These are phyloP conservation scores for Nidularia sp. DNA, from an alignment of 768 basidiomycete genomes.

Conservation along the genomic window DNA sequence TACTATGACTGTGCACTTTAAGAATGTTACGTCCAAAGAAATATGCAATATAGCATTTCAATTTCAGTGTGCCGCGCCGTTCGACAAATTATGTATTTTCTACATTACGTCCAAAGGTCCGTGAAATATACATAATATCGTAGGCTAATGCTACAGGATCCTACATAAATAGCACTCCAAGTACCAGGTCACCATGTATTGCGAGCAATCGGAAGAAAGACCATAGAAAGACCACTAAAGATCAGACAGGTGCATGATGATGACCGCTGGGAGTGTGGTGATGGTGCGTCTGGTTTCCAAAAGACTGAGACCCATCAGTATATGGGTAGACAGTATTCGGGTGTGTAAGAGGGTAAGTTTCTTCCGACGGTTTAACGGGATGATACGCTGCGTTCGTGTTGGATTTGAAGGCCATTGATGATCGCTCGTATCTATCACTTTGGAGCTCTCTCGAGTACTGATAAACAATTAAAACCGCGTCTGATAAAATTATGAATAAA, in stretches of 20 bases:
- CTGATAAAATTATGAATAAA: slow-evolving; percentile 14
- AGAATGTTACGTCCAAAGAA: too few relatives aligned
- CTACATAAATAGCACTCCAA: background rate
- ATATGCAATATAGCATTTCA: too few relatives aligned
- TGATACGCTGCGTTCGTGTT: slow-evolving; percentile 13
- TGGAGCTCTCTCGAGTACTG: slow-evolving; percentile 28
- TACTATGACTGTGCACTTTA: too few relatives aligned
- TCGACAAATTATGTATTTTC: too few relatives aligned
- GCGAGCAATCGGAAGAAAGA: background rate
- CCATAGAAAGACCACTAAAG: background rate
- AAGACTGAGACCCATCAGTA: slow-evolving; percentile 20
- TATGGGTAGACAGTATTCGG: slow-evolving; percentile 25
- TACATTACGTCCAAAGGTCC: too few relatives aligned
- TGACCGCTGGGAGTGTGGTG: too few relatives aligned
- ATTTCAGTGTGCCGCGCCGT: too few relatives aligned
- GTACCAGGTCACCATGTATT: background rate
- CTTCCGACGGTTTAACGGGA: slow-evolving; percentile 21
- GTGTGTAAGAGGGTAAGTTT: slow-evolving; percentile 20
- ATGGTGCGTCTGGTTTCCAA: slow-evolving; percentile 11
- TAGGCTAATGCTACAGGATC: background rate
- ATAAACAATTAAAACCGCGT: slow-evolving; percentile 32
- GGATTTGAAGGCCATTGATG: slow-evolving; percentile 11
- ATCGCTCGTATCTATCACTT: slow-evolving; percentile 18
- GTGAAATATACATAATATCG: background rate
- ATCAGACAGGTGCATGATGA: background rate